A percentile compares a stretch with the other conserved stretches of the same genome.
phyloP scores from a whole-genome alignment of 768 basidiomycete species.

The Cantharellus cinnabarinus region DNA sequence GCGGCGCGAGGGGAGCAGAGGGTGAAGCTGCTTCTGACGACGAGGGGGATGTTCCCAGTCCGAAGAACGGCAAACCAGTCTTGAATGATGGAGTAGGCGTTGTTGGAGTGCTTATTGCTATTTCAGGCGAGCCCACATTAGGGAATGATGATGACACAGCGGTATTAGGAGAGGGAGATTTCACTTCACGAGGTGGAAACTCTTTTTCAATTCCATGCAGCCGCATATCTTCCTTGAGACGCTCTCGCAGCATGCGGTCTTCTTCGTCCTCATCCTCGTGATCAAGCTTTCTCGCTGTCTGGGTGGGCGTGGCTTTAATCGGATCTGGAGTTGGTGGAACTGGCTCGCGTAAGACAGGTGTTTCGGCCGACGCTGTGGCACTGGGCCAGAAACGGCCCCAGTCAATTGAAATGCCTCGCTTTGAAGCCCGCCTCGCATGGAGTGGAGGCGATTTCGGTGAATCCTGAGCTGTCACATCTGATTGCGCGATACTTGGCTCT shows the following conservation, averaged over 20 bases:
- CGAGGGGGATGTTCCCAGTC: constrained; percentile 18
- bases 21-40: constrained; percentile 30
- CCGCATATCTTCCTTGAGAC: constrained; percentile 80
- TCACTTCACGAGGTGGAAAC: constrained; percentile 12
- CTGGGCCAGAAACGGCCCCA: constrained; percentile 42
- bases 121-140: not conserved
- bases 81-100: constrained; percentile 11
- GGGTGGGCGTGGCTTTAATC: not conserved
- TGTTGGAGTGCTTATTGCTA: constrained; percentile 12
- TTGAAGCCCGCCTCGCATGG: constrained; percentile 24
- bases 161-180: not conserved
- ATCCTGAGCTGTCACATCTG: constrained; percentile 11
- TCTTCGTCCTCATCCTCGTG: constrained; percentile 71
- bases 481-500: not conserved
- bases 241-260: constrained; percentile 67
- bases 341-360: not conserved
- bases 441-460: constrained; percentile 12
- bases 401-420: constrained; percentile 62
- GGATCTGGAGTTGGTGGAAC: not conserved
- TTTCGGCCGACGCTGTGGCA: not conserved
- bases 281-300: constrained; percentile 16
- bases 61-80: constrained; percentile 45
- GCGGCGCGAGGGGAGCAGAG: constrained; percentile 20
- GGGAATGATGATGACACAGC: not conserved
- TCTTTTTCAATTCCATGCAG: constrained; percentile 76